phyloP scores from a whole-genome alignment of 768 basidiomycete species.

The Amanita rimosa region DNA sequence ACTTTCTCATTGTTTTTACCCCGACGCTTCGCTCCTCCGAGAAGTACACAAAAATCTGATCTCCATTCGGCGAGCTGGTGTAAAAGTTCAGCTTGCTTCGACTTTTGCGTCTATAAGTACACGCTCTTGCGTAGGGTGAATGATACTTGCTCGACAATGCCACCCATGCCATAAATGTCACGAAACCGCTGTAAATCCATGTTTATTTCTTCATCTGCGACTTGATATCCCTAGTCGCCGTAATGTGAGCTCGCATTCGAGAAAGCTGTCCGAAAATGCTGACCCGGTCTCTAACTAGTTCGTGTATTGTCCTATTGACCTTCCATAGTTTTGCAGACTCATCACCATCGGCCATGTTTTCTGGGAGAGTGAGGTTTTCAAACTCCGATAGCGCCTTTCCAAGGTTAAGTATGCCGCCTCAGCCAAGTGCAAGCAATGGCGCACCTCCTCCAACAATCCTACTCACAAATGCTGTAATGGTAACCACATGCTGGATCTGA shows the following conservation, averaged over 20 bases:
- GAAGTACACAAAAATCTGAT: conserved; percentile 92
- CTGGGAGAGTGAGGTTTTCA: conserved; percentile 22
- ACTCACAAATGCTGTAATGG: conserved; percentile 42
- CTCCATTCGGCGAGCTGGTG: conserved; percentile 57
- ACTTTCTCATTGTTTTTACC: conserved; percentile 98
- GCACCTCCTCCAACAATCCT: conserved; percentile 25
- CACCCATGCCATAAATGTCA: conserved; percentile 55
- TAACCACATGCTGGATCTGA: conserved; percentile 13
- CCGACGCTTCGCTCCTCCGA: conserved; percentile 94
- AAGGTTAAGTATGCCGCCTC: conserved; percentile 30
- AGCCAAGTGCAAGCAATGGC: conserved; percentile 26
- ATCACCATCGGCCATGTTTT: conserved; percentile 58
- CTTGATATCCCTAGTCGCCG: conserved; percentile 70
- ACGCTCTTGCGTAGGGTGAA: conserved; percentile 1
- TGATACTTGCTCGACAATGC: conserved; percentile 72
- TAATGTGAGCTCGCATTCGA: conserved; percentile 15
- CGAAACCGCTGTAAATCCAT: conserved; percentile 80
- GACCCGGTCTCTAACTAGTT: conserved; percentile 92
- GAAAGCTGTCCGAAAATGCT: conserved; percentile 13
- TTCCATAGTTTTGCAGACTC: conserved; percentile 90
- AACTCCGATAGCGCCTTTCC: conserved; percentile 37
- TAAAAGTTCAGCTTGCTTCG: conserved; percentile 87
- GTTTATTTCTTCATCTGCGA: conserved; percentile 89
- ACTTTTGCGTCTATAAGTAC: conserved; percentile 29
- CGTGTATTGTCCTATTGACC: conserved; percentile 92